Evolutionary conservation across 2,329 filamentous ascomycete species (phyloP), one percentile per base, ranked within the genome.

Genomic region (Cyclaneusma minus): DNA sequence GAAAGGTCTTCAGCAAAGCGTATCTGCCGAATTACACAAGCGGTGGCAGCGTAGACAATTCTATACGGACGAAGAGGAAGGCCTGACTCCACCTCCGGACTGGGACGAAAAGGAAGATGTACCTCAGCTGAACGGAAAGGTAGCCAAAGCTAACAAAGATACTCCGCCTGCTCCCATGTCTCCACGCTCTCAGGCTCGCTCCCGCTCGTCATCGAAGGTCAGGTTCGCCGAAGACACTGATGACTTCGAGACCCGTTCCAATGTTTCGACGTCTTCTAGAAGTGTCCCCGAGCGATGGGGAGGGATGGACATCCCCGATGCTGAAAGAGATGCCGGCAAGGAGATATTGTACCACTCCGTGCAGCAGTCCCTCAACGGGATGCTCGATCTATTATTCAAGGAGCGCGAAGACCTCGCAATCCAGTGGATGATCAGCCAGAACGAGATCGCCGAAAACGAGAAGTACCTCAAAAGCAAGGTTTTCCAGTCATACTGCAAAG

Each of bases 331-430:
- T 12, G 22, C 22, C 22, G 22, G 82, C 19, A 82, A 78, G 39
- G 83, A 95, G 45, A 78, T 94, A 4, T 57, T 95, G 1, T 94
- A 92, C 43, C 81, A 93, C 47, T 73, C 91, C 16, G 84, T 82
- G 1, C 84, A 94, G 49, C 79, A 93, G 49, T 79, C 83, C 1
- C 82, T 93, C 54, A 94, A 95, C 43, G 84, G 95, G 51, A 59
- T 95, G 3, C 66, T 98, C 1, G 82, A 95, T 43, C 65, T 73
- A 2, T 61, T 98, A 0, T 98, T 98, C 56, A 77, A 77, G 38
- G 60, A 65, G 4, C 76, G 77, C 36, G 87, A 95, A 49, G 74
- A 85, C 35, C 49, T 81, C 11, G 74, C 83, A 2, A 54, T 89
- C 32, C 63, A 70, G 29, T 74, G 73, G 7, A 64, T 68, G 6